Percentiles rank a stretch among this genome's conserved stretches.
Evolutionary conservation across 1,139 yeast species (phyloP).

Genomic region (Taiozyma onychis): DNA sequence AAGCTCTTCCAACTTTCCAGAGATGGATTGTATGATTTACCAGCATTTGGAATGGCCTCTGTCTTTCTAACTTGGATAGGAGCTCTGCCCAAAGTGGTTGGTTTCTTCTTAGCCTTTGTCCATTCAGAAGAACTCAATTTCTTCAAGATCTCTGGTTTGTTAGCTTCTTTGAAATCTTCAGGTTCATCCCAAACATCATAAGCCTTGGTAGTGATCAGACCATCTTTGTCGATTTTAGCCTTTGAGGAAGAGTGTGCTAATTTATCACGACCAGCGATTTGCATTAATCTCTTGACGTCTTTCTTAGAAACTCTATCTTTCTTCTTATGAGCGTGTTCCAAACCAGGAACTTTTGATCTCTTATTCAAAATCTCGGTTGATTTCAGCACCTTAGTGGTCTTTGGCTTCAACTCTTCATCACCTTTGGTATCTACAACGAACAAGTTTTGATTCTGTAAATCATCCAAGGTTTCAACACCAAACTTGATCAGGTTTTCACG

Average conservation of each 20-base stretch:
- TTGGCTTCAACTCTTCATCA: constrained; percentile 39
- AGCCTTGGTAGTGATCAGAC: constrained; percentile 41
- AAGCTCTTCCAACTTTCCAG: constrained; percentile 76
- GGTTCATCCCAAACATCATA: constrained; percentile 66
- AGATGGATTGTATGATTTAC: constrained; percentile 91
- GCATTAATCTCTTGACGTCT: constrained; percentile 65
- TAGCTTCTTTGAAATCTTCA: constrained; percentile 19
- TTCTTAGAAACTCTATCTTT: constrained; percentile 55
- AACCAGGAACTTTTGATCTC: constrained; percentile 74
- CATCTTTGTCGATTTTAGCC: constrained; percentile 55
- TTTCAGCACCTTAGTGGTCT: constrained; percentile 48
- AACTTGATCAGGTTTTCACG: constrained; percentile 63
- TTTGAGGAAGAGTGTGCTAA: constrained; percentile 45
- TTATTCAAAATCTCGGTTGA: constrained; percentile 70
- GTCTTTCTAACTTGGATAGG: constrained; percentile 48
- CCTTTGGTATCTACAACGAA: constrained; percentile 74
- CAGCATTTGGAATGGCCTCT: constrained; percentile 64
- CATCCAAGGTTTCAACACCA: constrained; percentile 44
- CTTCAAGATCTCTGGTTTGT: constrained; percentile 37
- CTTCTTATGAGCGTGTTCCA: constrained; percentile 36
- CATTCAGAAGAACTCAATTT: constrained; percentile 41
- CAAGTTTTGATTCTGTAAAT: constrained; percentile 38
- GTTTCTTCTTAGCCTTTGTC: constrained; percentile 48
- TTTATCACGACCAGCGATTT: constrained; percentile 69
- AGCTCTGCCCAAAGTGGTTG: constrained; percentile 48